These are phyloP conservation scores for Pyricularia grisea DNA, from an alignment of 2,329 filamentous ascomycete genomes.

Conservation along the genomic window DNA sequence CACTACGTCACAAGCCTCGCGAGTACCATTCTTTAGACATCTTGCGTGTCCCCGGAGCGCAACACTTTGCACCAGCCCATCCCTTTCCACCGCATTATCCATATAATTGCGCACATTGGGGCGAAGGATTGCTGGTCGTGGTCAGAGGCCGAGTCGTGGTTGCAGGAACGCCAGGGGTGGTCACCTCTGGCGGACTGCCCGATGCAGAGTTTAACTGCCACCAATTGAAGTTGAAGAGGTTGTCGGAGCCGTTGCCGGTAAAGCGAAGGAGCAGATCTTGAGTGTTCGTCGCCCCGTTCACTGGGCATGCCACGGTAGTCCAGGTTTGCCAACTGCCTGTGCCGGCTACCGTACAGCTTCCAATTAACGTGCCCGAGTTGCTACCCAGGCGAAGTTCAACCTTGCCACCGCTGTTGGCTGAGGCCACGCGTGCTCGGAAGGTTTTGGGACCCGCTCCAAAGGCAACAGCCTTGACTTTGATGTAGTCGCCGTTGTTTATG, in stretches of 20 bases:
- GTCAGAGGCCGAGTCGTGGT: too few relatives aligned
- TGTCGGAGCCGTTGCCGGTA: background rate
- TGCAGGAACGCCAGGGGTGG: too few relatives aligned
- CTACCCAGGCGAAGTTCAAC: slow-evolving; percentile 19
- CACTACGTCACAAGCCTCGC: background rate
- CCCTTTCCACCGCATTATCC: background rate
- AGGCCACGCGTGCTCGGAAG: slow-evolving; percentile 17
- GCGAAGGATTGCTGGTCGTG: too few relatives aligned
- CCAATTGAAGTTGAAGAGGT: slow-evolving; percentile 2
- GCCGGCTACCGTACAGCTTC: slow-evolving; percentile 16
- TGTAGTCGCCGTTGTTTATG: slow-evolving; percentile 21
- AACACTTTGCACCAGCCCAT: background rate
- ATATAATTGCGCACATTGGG: background rate
- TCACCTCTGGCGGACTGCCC: too few relatives aligned
- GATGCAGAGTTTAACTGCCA: background rate
- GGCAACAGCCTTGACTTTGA: slow-evolving; percentile 21
- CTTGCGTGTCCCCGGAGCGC: background rate
- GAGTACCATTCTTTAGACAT: slow-evolving; percentile 1
- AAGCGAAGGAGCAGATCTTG: background rate
- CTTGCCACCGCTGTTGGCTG: slow-evolving; percentile 14
- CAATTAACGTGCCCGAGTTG: slow-evolving; percentile 14
- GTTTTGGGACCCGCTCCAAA: slow-evolving; percentile 16
- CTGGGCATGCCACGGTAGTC: background rate
- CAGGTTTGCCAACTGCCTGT: slow-evolving; percentile 18
- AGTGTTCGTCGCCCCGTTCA: background rate